Conservation (phyloP, 2,329 filamentous ascomycete species). For the Venturia effusa region DNA sequence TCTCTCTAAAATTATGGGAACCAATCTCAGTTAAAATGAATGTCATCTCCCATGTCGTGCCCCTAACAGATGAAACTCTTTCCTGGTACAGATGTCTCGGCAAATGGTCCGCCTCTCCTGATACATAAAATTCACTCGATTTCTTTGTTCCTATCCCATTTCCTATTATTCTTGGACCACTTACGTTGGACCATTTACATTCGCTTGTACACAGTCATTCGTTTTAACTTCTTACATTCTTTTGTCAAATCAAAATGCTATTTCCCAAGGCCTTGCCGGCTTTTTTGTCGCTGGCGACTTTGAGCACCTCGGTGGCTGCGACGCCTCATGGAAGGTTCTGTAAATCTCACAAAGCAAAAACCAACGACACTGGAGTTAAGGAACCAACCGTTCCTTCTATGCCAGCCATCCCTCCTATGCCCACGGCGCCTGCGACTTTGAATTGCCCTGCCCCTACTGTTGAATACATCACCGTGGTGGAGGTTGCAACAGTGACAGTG, state of each 20-base stretch:
- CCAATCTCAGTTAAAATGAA: background rate
- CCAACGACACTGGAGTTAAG: too few species aligned
- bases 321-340: background rate
- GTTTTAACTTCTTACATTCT: background rate
- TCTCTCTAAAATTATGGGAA: too few species aligned
- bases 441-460: background rate
- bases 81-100: background rate
- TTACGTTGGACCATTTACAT: background rate
- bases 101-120: background rate
- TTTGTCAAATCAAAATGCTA: background rate
- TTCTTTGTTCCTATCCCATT: background rate
- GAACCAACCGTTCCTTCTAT: background rate
- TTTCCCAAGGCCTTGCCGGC: background rate
- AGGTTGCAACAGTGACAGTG: background rate
- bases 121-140: background rate
- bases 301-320: background rate
- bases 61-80: background rate
- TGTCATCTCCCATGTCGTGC: background rate
- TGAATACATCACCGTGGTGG: background rate
- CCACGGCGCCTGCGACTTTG: background rate
- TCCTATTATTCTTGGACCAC: background rate
- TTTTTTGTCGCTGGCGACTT: background rate
- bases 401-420: background rate
- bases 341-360: background rate
- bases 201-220: background rate